Base-by-base conservation (phyloP, 2,329 filamentous ascomycete species). In the Aspergillus sergii region DNA sequence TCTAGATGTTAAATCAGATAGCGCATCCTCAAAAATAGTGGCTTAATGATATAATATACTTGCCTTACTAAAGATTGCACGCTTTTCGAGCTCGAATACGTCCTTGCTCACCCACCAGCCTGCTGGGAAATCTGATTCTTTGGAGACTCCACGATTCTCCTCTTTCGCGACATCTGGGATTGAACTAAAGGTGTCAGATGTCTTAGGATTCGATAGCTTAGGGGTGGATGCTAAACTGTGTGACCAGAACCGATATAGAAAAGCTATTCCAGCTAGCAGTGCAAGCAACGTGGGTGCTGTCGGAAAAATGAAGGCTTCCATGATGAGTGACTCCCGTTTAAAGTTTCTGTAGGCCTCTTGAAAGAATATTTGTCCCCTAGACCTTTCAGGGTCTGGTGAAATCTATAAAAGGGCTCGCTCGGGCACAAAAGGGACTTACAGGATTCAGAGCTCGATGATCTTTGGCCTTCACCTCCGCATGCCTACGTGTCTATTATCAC, bases 61-160 rank as follows among this genome's bases (percentile, higher is more conserved):
- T 75, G 80, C 81, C 71, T 82, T 82, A 67, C 79, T 81, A 70
- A 85, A 84, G 32, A 85, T 78, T 0, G 82, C 81, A 36, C 83
- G 79, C 58, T 77, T 76, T 68, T 85, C 83, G 5, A 85, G 74
- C 39, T 80, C 75, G 61, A 82, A 85, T 50, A 81, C 74, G 30
- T 80, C 76, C 14, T 74, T 75, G 34, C 78, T 79, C 26, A 74
- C 79, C 66, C 71, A 74, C 75, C 76, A 78, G 53, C 73, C 68
- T 55, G 72, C 71, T 43, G 80, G 80, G 43, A 82, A 74, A 19
- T 80, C 77, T 0, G 76, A 73, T 63, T 81, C 79, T 64, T 81
- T 80, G 11, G 64, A 70, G 2, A 81, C 79, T 32, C 28, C 48
- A 34, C 0, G 46, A 21, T n/a, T 53, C 41, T 34, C 34, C 2